phyloP scores from a whole-genome alignment of 352 stramenopile species.

The Nothophytophthora sp. region DNA sequence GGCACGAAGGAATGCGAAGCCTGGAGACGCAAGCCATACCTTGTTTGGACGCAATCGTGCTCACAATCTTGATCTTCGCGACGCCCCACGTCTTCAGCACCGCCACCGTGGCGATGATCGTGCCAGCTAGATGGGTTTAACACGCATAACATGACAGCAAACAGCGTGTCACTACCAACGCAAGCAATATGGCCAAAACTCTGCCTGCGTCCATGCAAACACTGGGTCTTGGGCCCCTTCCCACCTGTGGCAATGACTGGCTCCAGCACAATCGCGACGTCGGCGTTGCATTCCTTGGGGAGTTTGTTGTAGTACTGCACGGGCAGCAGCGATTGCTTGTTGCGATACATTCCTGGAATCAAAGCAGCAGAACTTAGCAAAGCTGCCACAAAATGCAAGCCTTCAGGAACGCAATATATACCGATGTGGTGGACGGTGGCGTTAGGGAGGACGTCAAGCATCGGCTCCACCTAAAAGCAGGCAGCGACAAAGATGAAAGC shows the following conservation, averaged over 20 bases:
- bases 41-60: slow-evolving; percentile 92
- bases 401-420: slow-evolving; percentile 44
- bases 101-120: slow-evolving; percentile 93
- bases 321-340: slow-evolving; percentile 90
- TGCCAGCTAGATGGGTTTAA: slow-evolving; percentile 59
- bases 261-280: slow-evolving; percentile 97
- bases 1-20: too few species aligned
- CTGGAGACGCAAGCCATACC: too few species aligned
- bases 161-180: neutral
- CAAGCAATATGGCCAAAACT: neutral
- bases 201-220: neutral
- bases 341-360: slow-evolving; percentile 81
- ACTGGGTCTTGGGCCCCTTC: neutral
- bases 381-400: slow-evolving; percentile 1
- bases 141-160: neutral
- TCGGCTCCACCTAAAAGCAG: slow-evolving; percentile 89
- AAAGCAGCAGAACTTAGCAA: neutral
- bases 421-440: slow-evolving; percentile 98
- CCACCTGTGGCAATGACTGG: slow-evolving; percentile 95
- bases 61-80: slow-evolving; percentile 93
- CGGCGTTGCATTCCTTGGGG: slow-evolving; percentile 91
- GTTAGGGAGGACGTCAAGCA: slow-evolving; percentile 97
- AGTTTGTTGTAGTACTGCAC: slow-evolving; percentile 99
- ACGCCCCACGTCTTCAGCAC: slow-evolving; percentile 97
- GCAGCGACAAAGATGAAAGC: slow-evolving; percentile 4